phyloP scores from a whole-genome alignment of 2,329 filamentous ascomycete genomes.

The Aquanectria penicillioides region DNA sequence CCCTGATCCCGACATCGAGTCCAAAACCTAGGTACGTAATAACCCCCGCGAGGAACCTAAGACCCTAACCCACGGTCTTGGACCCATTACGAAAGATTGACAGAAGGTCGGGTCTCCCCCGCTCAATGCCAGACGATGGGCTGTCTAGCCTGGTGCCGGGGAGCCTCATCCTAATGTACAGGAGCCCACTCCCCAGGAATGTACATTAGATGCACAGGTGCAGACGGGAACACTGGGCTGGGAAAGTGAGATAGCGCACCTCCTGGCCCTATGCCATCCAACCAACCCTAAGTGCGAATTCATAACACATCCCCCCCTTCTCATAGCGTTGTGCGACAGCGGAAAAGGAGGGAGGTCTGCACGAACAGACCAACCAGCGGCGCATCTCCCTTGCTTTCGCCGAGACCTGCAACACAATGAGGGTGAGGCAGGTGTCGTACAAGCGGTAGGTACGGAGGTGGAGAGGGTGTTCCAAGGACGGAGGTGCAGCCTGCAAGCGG shows the following conservation, averaged over 20 bases:
- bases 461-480: not conserved
- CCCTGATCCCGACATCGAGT: not conserved
- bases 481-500: constrained; percentile 8
- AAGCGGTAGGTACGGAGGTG: constrained; percentile 12
- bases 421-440: constrained; percentile 4
- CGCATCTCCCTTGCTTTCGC: constrained; percentile 8
- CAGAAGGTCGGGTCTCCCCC: constrained; percentile 7
- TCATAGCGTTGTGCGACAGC: not conserved
- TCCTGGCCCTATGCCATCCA: not conserved
- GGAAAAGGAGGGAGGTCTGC: not conserved
- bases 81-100: constrained; percentile 19
- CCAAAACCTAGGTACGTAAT: constrained; percentile 12
- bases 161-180: constrained; percentile 1
- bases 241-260: constrained; percentile 21
- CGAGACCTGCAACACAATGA: constrained; percentile 1
- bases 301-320: not conserved
- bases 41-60: not conserved
- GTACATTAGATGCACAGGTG: not conserved
- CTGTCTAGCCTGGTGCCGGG: not conserved
- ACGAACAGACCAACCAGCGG: not conserved
- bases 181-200: not conserved
- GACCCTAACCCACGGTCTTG: constrained; percentile 9
- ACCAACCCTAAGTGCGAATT: too few relatives aligned
- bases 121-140: constrained; percentile 1
- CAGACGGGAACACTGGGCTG: not conserved